Evolutionary conservation across 805 yeast genomes (phyloP), one percentile per base, ranked within the genome.

Genomic region (Saccharomycopsis olivae): DNA sequence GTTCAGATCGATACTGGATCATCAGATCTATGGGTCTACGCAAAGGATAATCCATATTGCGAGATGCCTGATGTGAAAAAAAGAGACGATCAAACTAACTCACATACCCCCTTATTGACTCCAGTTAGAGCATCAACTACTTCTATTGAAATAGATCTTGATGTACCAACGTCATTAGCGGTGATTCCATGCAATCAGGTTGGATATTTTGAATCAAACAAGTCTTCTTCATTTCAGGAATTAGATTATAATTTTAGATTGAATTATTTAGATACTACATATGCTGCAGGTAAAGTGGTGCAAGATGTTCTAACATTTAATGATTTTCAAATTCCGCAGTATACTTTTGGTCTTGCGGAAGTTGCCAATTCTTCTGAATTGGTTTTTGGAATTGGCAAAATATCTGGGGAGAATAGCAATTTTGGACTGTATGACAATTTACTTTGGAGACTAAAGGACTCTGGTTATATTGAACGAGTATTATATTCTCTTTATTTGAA

Each of bases 341-440:
- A 21, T 27, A n/a, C 16, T 14, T 45, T 45, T 28, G 43, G 39
- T 16, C 29, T 41, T 19, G 48, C 48, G 11, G 28, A 33, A 11
- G 35, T 15, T 5, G 36, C 35, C n/a, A 53, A 43, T 19, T 36
- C 43, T 15, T 21, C 32, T 18, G 28, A 37, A n/a, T 87, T 92
- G 43, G 89, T 84, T 18, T 57, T 83, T 27, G 87, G 88, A 19
- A 74, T 83, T 47, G 89, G 92, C 5, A 64, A 80, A 37, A 59
- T 71, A 4, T 80, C 75, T 10, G 64, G 80, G 40, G 95, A 87
- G 56, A 63, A 71, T 14, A 56, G 63, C 71, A n/a, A 30, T 20
- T 15, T 13, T n/a, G 14, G 8, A n/a, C n/a, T 6, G 13, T 54
- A 56, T 35, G 48, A 39, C 13, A 53, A 51, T 33, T 51, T 55